phyloP scores from a whole-genome alignment of 2,329 filamentous ascomycete species.

The Aspergillus sp. region DNA sequence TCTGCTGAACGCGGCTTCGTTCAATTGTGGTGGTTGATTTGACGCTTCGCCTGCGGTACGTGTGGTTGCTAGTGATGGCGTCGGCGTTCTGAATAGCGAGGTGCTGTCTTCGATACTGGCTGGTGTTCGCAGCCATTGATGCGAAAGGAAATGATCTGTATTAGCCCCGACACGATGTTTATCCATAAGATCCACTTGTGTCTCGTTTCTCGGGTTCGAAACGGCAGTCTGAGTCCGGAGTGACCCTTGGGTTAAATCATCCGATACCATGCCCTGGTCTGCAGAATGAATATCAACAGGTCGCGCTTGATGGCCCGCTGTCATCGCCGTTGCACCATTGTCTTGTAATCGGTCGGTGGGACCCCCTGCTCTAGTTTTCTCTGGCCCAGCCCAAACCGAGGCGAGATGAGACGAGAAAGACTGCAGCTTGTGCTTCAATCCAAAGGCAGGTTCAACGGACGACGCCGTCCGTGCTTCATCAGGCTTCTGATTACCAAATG shows the following conservation, averaged over 20 bases:
- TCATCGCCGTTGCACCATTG: slow-evolving; percentile 1
- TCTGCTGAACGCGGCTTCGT: slow-evolving; percentile 7
- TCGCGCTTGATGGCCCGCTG: slow-evolving; percentile 3
- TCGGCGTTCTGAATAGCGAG: slow-evolving; percentile 20
- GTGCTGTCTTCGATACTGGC: slow-evolving; percentile 18
- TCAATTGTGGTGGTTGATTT: slow-evolving; percentile 12
- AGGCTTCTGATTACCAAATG: slow-evolving; percentile 20
- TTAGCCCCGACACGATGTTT: slow-evolving; percentile 5
- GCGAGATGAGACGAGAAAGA: slow-evolving; percentile 22
- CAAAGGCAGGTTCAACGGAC: slow-evolving; percentile 17
- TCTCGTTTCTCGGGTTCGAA: not conserved
- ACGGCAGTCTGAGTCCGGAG: not conserved
- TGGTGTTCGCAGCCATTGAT: slow-evolving; percentile 21
- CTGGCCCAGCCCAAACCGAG: slow-evolving; percentile 18
- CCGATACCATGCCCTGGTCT: not conserved
- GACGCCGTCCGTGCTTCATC: slow-evolving; percentile 3
- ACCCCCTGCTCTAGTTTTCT: slow-evolving; percentile 2
- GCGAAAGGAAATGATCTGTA: slow-evolving; percentile 17
- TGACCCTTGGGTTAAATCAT: slow-evolving; percentile 1
- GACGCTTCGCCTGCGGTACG: slow-evolving; percentile 13
- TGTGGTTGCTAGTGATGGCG: slow-evolving; percentile 19
- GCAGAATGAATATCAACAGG: slow-evolving; percentile 1
- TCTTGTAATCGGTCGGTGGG: slow-evolving; percentile 1
- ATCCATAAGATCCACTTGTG: slow-evolving; percentile 1
- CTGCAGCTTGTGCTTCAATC: slow-evolving; percentile 20